Evolutionary conservation across 1,139 yeast genomes (phyloP), one percentile per base, ranked within the genome.

Genomic region (Yamadazyma triangularis): DNA sequence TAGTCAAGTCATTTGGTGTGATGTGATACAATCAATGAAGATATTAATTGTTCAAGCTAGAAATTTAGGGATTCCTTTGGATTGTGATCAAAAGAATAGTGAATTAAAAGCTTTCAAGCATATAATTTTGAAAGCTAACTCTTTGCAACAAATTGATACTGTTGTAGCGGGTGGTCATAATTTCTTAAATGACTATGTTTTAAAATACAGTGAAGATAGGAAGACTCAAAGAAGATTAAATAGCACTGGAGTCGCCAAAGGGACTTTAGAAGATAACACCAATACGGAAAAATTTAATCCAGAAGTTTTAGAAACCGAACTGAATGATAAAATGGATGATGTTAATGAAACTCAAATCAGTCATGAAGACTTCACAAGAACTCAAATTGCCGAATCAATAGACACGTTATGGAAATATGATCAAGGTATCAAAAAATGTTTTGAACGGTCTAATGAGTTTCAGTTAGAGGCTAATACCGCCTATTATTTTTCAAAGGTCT

Each of bases 1-100:
- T 53, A 60, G 86, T 8, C 89, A 87, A 42, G 86, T 91, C n/a
- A 85, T 93, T 16, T 91, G 96, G 96, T 84, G 85, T 18, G 97
- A 91, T 57, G 79, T 93, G 2, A 76, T 89, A 31, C 94, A 87
- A 44, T 76, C 89, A 23, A 89, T 91, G 95, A 81, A 84, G 51
- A 79, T 80, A 18, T 62, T 91, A 32, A 75, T 91, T 25, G 69
- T 79, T 20, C 87, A 83, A 47, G 87, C 89, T 0, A 58, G 88
- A 29, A 76, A 68, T 44, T 46, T 79, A 37, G 75, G 74, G 1
- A 79, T 83, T 23, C 60, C 64, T 0, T 56, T 83, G 34, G 79
- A 75, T 31, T 79, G 86, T 47, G 91, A 83, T 46, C 66, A 65
- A 24, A 60, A 60, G 4, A 56, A 57, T 22, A 64, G 71, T n/a